Conservation (phyloP, 768 basidiomycete species). For the Arthromyces matolae region DNA sequence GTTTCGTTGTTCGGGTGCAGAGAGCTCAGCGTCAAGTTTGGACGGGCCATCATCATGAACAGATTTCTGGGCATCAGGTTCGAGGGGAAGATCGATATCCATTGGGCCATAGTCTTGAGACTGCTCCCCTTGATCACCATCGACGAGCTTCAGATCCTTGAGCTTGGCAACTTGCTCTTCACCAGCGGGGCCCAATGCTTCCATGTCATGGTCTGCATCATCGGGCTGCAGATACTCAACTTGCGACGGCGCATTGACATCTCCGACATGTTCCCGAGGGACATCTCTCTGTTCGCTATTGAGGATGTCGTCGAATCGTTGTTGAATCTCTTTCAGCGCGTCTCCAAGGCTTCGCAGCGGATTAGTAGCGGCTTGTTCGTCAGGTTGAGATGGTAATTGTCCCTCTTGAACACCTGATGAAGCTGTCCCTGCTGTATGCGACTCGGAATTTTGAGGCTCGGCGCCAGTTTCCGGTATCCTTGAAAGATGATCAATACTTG, state of each 20-base stretch:
- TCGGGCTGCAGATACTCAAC: conserved; percentile 78
- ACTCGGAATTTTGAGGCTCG: conserved; percentile 18
- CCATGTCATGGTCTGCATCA: conserved; percentile 69
- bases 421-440: conserved; percentile 29
- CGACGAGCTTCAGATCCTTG: conserved; percentile 73
- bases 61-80: conserved; percentile 25
- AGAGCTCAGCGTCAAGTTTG: conserved; percentile 20
- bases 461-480: conserved; percentile 16
- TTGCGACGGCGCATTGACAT: conserved; percentile 40
- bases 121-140: conserved; percentile 49
- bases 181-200: conserved; percentile 84
- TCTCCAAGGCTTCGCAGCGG: conserved; percentile 82
- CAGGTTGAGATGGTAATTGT: conserved; percentile 34
- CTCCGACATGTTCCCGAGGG: conserved; percentile 33
- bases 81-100: conserved; percentile 40
- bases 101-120: conserved; percentile 36
- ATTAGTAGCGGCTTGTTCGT: conserved; percentile 39
- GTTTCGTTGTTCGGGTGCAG: conserved; percentile 22
- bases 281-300: conserved; percentile 33
- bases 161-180: conserved; percentile 82
- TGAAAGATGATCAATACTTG: conserved; percentile 1
- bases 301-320: conserved; percentile 82
- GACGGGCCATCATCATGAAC: conserved; percentile 18
- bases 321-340: conserved; percentile 72
- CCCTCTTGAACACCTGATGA: conserved; percentile 45